These are phyloP conservation scores for Cicer yamashitae DNA, from an alignment of 306 rosid species.

Conservation along the genomic window DNA sequence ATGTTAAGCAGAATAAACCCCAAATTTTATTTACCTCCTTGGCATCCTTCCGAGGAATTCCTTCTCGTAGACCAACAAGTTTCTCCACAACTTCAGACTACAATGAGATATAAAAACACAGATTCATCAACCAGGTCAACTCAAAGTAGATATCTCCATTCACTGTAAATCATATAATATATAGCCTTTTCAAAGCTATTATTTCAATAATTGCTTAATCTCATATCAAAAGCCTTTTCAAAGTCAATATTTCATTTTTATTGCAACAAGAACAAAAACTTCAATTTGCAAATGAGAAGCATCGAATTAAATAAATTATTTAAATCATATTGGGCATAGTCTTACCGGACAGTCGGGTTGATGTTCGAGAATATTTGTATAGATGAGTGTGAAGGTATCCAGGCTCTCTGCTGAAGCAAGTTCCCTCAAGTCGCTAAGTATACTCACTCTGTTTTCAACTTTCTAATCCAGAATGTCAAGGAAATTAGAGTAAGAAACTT, in stretches of 20 bases:
- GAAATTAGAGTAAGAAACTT: constrained; percentile 39
- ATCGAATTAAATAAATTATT: constrained; percentile 14
- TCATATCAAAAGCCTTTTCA: neutral
- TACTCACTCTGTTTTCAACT: constrained; percentile 84
- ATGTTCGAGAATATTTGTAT: constrained; percentile 93
- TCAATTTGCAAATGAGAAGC: constrained; percentile 6
- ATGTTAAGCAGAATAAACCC: constrained; percentile 25
- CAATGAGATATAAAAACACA: constrained; percentile 45
- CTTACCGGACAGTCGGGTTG: constrained; percentile 99
- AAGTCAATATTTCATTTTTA: constrained; percentile 1
- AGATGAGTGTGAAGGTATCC: constrained; percentile 86
- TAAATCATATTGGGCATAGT: constrained; percentile 38
- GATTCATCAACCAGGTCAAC: constrained; percentile 27
- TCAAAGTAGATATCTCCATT: constrained; percentile 14
- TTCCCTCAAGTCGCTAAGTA: constrained; percentile 84
- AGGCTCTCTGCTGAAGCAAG: constrained; percentile 98
- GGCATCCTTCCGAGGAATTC: constrained; percentile 97
- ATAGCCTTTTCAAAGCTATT: neutral
- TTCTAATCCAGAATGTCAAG: constrained; percentile 60
- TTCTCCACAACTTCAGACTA: constrained; percentile 97
- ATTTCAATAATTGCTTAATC: neutral
- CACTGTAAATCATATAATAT: constrained; percentile 7
- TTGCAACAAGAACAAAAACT: constrained; percentile 12
- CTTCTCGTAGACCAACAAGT: constrained; percentile 92
- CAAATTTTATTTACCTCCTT: constrained; percentile 75